Base-by-base conservation (phyloP, 371 early-diverging fungal species). In the Rhizopus stolonifer region DNA sequence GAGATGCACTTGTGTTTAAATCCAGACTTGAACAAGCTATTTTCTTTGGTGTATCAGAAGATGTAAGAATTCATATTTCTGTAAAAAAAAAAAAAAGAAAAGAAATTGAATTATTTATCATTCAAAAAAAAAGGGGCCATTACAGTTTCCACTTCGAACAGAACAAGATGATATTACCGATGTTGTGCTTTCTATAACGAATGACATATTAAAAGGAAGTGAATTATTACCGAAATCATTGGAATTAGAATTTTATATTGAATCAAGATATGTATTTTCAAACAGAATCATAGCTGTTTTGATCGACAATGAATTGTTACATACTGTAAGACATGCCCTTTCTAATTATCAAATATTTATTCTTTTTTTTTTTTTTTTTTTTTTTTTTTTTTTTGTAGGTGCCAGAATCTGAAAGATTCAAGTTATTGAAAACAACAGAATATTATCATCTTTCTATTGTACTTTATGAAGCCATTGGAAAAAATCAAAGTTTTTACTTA, bases 11-110 rank as follows among this genome's bases (percentile, higher is more conserved):
- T 23, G 23, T 60, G 0, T 50, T 60, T 34, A 38, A 55, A 38
- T 49, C 55, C 6, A 54, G 36, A 46, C 33, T 60, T 10, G 46
- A 54, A 21, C 55, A 60, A 32, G 54, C 55, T 2, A 38, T 60
- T 2, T 46, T 54, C 23, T 60, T 50, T 50, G 55, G 60, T 24
- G 51, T 44, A 22, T 25, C 25, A n/a, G 26, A 46, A 18, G 33
- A 60, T 17, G 55, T 52, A 52, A 50, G 15, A 9, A 21, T 21
- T 19, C 4, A 21, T 1, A 8, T 3, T 4, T 29, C 26, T 38
- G 11, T 10, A 31, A 21, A 17, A 19, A 42, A 42, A 42, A 8
- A 17, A 14, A 31, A 43, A 8, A 43, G n/a, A n/a, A n/a, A n/a
- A n/a, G n/a, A n/a, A n/a, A n/a, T n/a, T n/a, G n/a, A n/a, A n/a